Evolutionary conservation across 495 filamentous ascomycete genomes (phyloP).

Genomic region (Glutinoglossum americanum): DNA sequence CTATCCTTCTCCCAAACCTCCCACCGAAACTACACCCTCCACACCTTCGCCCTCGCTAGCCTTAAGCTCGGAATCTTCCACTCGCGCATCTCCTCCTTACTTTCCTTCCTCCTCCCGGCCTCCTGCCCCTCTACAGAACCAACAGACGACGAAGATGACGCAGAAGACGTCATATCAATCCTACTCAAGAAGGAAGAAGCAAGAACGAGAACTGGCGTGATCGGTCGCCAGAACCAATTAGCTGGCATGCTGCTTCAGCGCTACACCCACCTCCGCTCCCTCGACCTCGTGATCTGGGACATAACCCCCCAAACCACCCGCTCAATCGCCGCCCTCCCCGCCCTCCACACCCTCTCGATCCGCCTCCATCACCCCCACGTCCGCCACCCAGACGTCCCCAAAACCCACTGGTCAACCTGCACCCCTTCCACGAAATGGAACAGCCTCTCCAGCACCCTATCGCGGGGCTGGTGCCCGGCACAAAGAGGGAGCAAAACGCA

Average conservation of each 20-base stretch:
- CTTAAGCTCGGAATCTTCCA: slow-evolving; percentile 3
- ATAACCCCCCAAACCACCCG: neutral
- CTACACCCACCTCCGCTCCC: neutral
- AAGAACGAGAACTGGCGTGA: neutral
- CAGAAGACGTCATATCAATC: neutral
- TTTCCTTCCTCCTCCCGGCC: neutral
- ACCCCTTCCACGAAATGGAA: neutral
- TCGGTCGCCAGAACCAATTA: neutral
- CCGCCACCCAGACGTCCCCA: neutral
- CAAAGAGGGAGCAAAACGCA: too few species aligned
- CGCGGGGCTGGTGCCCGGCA: slow-evolving; percentile 5
- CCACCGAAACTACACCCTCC: neutral
- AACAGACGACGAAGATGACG: neutral
- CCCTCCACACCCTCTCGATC: slow-evolving; percentile 9
- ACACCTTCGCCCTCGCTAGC: neutral
- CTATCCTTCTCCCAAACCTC: neutral
- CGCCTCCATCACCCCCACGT: slow-evolving; percentile 11
- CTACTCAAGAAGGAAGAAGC: neutral
- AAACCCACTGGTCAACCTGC: slow-evolving; percentile 4
- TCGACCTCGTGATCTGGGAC: slow-evolving; percentile 4
- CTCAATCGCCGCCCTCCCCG: neutral
- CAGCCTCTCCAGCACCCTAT: neutral
- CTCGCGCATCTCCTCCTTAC: neutral
- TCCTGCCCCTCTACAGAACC: neutral
- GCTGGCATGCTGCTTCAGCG: neutral